Base-by-base conservation (phyloP, 805 yeast genomes). In the Cyberlindnera maritima region DNA sequence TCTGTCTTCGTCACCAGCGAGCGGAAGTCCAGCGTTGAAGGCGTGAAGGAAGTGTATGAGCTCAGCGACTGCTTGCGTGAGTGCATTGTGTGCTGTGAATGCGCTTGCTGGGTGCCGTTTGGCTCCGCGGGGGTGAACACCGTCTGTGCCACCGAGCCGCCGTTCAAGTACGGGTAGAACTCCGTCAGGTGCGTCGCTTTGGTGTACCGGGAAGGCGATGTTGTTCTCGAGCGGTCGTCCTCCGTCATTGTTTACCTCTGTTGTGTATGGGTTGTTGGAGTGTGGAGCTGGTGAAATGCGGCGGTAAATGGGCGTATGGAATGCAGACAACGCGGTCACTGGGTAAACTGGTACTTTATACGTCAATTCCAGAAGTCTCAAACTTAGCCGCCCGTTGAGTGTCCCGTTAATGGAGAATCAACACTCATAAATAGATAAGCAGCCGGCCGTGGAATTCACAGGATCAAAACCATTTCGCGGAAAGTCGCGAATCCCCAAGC, bases 1-100 rank as follows among this genome's bases (percentile, higher is more conserved):
- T 86, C 94, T 32, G 72, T 71, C 35, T 79, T 71, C 1, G 88
- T 80, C 11, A 84, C 71, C 15, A 84, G 64, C 15, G 77, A 76
- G n/a, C 81, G 80, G 52, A 83, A 65, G 52, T 83, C 88, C 47
- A 79, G 61, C 4, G 78, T 75, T 2, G 85, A 73, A 4, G 62
- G 63, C 1, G 57, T 41, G 31, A 59, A 52, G 4, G 63, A 55
- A 4, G 55, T 52, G 45, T 51, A 58, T 8, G 62, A 59, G 35
- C 58, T 50, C 45, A 59, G 45, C 28, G 64, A 57, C 36, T 42
- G 59, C 33, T 46, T 53, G 17, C 55, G 45, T 2, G 52, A 42
- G 41, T 49, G 52, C 28, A 36, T 37, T n/a, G 29, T 18, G 29
- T 14, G 13, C 15, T 21, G 40, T 17, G 11, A n/a, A 9, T 23